These are phyloP conservation scores for Lentinula raphanica DNA, from an alignment of 768 basidiomycete species.

Conservation along the genomic window DNA sequence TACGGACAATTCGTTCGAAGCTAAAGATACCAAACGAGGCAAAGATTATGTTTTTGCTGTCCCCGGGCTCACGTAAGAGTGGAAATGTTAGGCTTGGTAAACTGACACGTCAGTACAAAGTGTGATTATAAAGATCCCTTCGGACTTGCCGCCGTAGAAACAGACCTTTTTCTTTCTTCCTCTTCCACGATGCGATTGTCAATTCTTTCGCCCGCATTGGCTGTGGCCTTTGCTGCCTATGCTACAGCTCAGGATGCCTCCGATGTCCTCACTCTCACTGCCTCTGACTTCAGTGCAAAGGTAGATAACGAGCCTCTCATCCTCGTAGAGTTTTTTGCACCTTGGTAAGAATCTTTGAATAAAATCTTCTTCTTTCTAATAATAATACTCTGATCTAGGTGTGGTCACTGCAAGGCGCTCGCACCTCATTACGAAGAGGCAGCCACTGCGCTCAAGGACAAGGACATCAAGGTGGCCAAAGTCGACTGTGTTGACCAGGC, in stretches of 20 bases:
- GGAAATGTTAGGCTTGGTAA: not conserved
- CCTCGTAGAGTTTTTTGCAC: constrained; percentile 94
- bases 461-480: constrained; percentile 86
- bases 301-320: constrained; percentile 68
- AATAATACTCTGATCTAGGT: constrained; percentile 50
- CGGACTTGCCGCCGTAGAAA: constrained; percentile 11
- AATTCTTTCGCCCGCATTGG: constrained; percentile 46
- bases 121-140: constrained; percentile 23
- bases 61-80: not conserved
- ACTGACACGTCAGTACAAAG: constrained; percentile 48
- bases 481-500: constrained; percentile 95
- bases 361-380: too few species aligned
- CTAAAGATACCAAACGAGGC: not conserved
- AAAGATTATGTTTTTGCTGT: not conserved
- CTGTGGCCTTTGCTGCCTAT: constrained; percentile 46
- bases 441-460: constrained; percentile 87
- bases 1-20: not conserved
- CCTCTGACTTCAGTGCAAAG: constrained; percentile 59
- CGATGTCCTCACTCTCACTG: constrained; percentile 78
- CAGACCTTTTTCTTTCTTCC: constrained; percentile 16
- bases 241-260: constrained; percentile 53
- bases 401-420: constrained; percentile 93
- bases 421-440: constrained; percentile 94
- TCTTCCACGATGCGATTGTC: constrained; percentile 57
- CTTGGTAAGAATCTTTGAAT: constrained; percentile 57